These are phyloP conservation scores for Nitzschia palea DNA, from an alignment of 108 stramenopile genomes.

Conservation along the genomic window DNA sequence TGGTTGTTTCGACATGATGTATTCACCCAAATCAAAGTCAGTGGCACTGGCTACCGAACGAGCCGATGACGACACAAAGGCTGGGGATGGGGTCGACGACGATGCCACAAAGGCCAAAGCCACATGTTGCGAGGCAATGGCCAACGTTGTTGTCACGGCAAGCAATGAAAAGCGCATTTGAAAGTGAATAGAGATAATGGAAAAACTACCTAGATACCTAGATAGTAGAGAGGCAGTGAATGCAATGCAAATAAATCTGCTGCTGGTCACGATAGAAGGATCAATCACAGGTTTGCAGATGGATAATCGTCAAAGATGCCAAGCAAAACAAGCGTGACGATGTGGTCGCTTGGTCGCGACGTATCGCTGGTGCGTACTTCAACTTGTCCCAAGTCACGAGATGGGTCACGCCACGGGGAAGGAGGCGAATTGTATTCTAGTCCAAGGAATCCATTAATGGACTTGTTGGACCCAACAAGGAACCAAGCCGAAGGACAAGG, in stretches of 20 bases:
- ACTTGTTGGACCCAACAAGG: neutral
- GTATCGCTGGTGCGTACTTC: conserved; percentile 11
- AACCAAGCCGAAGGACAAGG: conserved; percentile 2
- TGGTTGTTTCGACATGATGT: conserved; percentile 81
- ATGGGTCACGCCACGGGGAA: neutral
- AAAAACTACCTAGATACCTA: too few species aligned
- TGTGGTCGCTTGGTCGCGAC: too few species aligned
- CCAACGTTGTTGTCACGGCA: neutral
- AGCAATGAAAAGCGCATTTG: neutral
- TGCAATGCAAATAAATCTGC: too few species aligned
- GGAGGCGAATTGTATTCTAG: neutral
- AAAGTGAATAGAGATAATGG: too few species aligned
- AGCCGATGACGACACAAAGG: neutral
- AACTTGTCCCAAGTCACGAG: conserved; percentile 2
- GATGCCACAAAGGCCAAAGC: neutral
- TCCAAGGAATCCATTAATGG: neutral
- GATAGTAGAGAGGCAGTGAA: too few species aligned
- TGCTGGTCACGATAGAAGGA: too few species aligned
- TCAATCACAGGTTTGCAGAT: too few species aligned
- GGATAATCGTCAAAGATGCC: too few species aligned
- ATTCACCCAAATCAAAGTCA: conserved; percentile 73
- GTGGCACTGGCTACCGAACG: conserved; percentile 19
- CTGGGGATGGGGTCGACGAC: too few species aligned
- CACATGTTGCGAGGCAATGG: neutral
- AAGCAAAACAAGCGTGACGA: too few species aligned